Base-by-base conservation (phyloP, 768 basidiomycete genomes). In the Mycena metata region DNA sequence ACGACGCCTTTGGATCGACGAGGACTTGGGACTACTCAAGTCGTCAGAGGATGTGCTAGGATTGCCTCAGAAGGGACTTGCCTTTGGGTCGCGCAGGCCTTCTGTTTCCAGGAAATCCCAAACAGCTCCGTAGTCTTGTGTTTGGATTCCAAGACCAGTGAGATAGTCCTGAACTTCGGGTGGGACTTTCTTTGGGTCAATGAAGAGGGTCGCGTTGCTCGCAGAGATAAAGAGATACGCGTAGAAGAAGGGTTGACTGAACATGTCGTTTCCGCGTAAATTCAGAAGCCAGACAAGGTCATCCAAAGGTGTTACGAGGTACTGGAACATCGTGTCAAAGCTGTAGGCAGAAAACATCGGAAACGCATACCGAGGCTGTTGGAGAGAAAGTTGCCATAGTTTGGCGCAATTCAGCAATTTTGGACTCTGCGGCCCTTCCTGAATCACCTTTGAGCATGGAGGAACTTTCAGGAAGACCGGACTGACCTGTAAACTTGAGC, bases 241-340 rank as follows among this genome's bases (percentile, higher is more conserved):
- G 72, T 91, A 92, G 79, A 92, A 91, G 9, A 92, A 89, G 86
- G 68, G 13, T 33, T 15, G 90, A 71, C 91, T 93, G 79, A 83
- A 93, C 75, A 92, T 91, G 73, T 93, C 92, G 21, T 84, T 82
- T 4, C 91, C 92, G 56, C 92, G 85, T 17, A 93, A 80, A 76
- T 93, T 91, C 76, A 89, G 86, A 43, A 90, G 70, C 90, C 90
- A 93, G 3, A 89, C 90, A 55, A 92, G 85, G 74, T 93, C 92
- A 75, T 93, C 92, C 35, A 93, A 84, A 76, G 87, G 84, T n/a
- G 80, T 86, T n/a, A 92, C 83, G 9, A 92, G 75, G 36, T 60
- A 80, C 84, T 21, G 82, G 58, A 84, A 83, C 61, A 75, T 80
- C 84, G 79, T 5, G 78, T 77, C 30, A 82, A 30, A 80, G 79